Percentiles rank a stretch among this genome's conserved stretches.
These are phyloP conservation scores for Scleroderma bovista DNA, from an alignment of 768 basidiomycete genomes.

Conservation along the genomic window DNA sequence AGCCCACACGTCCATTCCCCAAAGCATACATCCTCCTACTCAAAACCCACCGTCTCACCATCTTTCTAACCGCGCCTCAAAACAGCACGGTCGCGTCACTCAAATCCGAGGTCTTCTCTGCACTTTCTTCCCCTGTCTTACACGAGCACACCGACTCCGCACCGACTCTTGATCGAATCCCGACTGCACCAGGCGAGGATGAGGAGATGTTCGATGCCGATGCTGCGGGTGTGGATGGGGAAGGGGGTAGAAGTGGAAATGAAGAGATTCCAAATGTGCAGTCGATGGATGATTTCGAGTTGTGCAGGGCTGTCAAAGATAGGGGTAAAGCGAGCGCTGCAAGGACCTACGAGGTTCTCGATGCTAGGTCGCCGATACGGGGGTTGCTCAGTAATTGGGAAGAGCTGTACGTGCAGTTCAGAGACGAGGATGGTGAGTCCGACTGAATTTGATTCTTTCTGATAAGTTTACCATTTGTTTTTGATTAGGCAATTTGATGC, in stretches of 20 bases:
- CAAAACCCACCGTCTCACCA: slow-evolving; percentile 67
- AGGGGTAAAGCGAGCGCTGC: slow-evolving; percentile 39
- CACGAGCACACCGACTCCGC: slow-evolving; percentile 17
- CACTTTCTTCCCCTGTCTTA: slow-evolving; percentile 47
- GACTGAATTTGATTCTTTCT: not conserved
- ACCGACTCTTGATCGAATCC: slow-evolving; percentile 19
- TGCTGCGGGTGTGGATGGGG: not conserved
- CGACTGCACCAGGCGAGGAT: slow-evolving; percentile 25
- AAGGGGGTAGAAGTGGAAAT: slow-evolving; percentile 11
- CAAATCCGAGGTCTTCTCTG: slow-evolving; percentile 59
- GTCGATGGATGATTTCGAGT: slow-evolving; percentile 51
- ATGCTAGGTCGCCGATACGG: slow-evolving; percentile 39
- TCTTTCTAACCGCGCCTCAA: slow-evolving; percentile 53
- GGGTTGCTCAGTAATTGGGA: slow-evolving; percentile 61
- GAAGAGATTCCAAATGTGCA: slow-evolving; percentile 33
- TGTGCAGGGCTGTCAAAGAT: slow-evolving; percentile 51
- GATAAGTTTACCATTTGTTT: slow-evolving; percentile 16
- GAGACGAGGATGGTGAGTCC: slow-evolving; percentile 49
- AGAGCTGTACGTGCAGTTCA: slow-evolving; percentile 61
- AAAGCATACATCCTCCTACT: slow-evolving; percentile 65
- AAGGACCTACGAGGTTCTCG: slow-evolving; percentile 45
- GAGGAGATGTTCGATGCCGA: slow-evolving; percentile 15
- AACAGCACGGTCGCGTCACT: slow-evolving; percentile 50
- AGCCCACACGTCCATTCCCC: slow-evolving; percentile 53
- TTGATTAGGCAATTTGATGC: slow-evolving; percentile 47